Evolutionary conservation across 1,284 basidiomycete species (phyloP), one percentile per base, ranked within the genome.

Genomic region (Laetiporus sulphureus): DNA sequence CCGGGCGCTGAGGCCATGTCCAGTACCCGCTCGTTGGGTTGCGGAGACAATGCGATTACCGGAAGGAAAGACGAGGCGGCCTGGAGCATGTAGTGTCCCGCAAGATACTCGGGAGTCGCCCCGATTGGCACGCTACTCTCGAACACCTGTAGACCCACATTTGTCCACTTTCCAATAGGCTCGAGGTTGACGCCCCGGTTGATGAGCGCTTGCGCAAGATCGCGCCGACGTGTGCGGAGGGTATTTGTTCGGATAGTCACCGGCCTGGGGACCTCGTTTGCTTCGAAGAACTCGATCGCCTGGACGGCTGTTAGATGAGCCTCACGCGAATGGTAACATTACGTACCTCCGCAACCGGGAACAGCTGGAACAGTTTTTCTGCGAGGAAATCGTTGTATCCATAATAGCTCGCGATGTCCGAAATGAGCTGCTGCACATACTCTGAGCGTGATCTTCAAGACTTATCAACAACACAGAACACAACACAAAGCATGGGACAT

Each of bases 1-100:
- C 96, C 96, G 0, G 96, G 96, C 0, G 96, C 94, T 37, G 92
- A 95, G 2, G 95, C 94, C 96, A 99, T 99, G 62, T 99, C 96
- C 45, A 99, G 76, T 4, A 98, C 82, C 20, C 94, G 86, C 63
- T 99, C 96, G 50, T 90, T 79, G 1, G 93, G 92, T 58, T 95
- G 89, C 13, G 96, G 96, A 16, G 81, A 73, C 29, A 99, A 82
- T 1, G 96, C 92, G 53, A 99, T 94, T 54, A 98, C 95, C 32
- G 96, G 96, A n/a, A 99, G 75, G 76, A 99, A 98, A 1, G 94
- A 98, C 5, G 93, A 96, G 3, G 96, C 96, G 3, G 96, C 92
- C 70, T 99, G 96, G 15, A 99, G 86, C 91, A 99, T 99, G 69
- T 99, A 99, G 62, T 99, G 94, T 2, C 96, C 96, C 0, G 95